Evolutionary conservation across 2,329 filamentous ascomycete genomes (phyloP).

Genomic region (Ophiostoma piceae): DNA sequence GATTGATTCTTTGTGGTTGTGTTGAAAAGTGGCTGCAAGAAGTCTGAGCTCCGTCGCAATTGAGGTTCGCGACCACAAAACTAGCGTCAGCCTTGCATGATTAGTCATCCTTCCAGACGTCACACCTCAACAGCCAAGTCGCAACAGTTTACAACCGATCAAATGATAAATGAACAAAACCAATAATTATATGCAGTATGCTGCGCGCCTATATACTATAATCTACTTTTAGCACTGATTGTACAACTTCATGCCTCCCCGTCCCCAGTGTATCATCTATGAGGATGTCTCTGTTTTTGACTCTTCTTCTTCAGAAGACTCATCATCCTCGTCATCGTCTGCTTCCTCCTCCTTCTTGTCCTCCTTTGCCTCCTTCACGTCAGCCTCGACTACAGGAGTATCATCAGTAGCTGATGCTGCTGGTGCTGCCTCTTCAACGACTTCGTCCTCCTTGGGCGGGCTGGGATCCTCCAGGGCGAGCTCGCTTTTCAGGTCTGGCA

Average conservation of each 20-base stretch:
- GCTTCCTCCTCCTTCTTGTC: background rate
- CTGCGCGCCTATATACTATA: background rate
- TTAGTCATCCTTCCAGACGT: background rate
- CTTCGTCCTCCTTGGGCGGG: background rate
- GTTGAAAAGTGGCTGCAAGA: background rate
- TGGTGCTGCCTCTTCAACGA: background rate
- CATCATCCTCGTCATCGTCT: background rate
- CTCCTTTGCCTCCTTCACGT: background rate
- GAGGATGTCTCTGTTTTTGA: background rate
- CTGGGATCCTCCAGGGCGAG: conserved; percentile 45
- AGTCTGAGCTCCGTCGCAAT: background rate
- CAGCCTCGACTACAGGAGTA: background rate
- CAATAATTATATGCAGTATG: background rate
- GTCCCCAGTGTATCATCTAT: background rate
- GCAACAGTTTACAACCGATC: too few relatives aligned
- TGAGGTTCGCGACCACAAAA: background rate
- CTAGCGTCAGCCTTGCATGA: conserved; percentile 3
- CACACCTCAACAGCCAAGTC: background rate
- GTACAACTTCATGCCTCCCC: background rate
- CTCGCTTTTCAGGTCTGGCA: conserved; percentile 56
- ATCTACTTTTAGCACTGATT: background rate
- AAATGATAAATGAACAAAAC: background rate
- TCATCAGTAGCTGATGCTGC: background rate
- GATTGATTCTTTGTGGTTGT: background rate
- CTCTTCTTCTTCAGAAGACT: background rate